Conservation (phyloP, 345 rosid species). For the Syzygium aqueum region DNA sequence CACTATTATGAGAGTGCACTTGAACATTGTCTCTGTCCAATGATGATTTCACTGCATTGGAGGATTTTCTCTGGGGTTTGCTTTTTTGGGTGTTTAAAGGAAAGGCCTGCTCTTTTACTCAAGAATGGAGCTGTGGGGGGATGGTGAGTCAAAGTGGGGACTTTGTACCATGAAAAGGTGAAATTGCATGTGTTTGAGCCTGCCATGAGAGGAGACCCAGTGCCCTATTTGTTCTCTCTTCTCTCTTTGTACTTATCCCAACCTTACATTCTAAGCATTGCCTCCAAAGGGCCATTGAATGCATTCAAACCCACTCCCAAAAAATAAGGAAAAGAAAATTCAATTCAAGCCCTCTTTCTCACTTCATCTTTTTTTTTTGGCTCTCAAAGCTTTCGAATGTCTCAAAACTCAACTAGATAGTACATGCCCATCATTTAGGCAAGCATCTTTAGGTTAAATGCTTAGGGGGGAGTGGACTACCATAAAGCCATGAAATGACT, state of each 20-base stretch:
- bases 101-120: background rate
- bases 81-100: background rate
- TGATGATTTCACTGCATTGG: background rate
- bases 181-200: slow-evolving; percentile 31
- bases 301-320: slow-evolving; percentile 4
- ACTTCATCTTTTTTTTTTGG: background rate
- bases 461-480: background rate
- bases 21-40: background rate
- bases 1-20: background rate
- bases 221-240: background rate
- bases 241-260: background rate
- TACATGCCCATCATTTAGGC: background rate
- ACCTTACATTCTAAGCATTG: slow-evolving; percentile 23
- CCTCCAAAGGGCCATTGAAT: slow-evolving; percentile 14
- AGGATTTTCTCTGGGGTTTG: background rate
- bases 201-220: slow-evolving; percentile 17
- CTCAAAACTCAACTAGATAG: background rate
- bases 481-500: background rate
- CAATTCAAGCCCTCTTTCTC: background rate
- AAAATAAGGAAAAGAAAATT: background rate
- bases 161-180: slow-evolving; percentile 8
- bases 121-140: background rate
- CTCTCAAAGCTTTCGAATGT: background rate
- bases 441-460: background rate
- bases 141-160: slow-evolving; percentile 13